A percentile compares a stretch with the other conserved stretches of the same genome.
These are phyloP conservation scores for Corynespora cassiicola DNA, from an alignment of 2,329 filamentous ascomycete species.

Conservation along the genomic window DNA sequence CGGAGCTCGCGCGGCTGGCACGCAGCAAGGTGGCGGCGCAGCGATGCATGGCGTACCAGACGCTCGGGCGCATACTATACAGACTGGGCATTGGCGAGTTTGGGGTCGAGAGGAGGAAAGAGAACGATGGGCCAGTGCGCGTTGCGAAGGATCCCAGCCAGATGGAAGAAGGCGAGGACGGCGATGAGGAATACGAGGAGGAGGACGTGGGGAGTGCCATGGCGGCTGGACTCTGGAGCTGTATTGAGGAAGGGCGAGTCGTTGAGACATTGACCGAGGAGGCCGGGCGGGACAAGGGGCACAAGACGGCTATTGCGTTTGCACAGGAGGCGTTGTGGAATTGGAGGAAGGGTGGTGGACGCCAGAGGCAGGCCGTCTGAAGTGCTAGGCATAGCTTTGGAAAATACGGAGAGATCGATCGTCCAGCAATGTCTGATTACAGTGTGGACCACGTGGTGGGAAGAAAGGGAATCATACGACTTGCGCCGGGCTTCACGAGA, in stretches of 20 bases:
- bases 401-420: no score
- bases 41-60: conserved; percentile 90
- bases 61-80: conserved; percentile 83
- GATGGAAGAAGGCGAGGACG: conserved; percentile 42
- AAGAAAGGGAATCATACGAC: no score
- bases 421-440: no score
- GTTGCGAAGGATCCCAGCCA: conserved; percentile 46
- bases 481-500: no score
- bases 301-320: conserved; percentile 82
- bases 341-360: conserved; percentile 74
- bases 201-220: conserved; percentile 48
- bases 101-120: conserved; percentile 57
- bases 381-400: no score
- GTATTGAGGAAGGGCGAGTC: conserved; percentile 77
- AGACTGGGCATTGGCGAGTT: conserved; percentile 78
- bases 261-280: conserved; percentile 80
- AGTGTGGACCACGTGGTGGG: no score
- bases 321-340: conserved; percentile 91
- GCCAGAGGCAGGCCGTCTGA: conserved; percentile 61
- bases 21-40: conserved; percentile 85
- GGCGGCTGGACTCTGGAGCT: conserved; percentile 82
- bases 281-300: conserved; percentile 70
- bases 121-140: conserved; percentile 56
- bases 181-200: conserved; percentile 43
- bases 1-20: conserved; percentile 81